Base-by-base conservation (phyloP, 805 yeast species). In the Saturnispora besseyi region DNA sequence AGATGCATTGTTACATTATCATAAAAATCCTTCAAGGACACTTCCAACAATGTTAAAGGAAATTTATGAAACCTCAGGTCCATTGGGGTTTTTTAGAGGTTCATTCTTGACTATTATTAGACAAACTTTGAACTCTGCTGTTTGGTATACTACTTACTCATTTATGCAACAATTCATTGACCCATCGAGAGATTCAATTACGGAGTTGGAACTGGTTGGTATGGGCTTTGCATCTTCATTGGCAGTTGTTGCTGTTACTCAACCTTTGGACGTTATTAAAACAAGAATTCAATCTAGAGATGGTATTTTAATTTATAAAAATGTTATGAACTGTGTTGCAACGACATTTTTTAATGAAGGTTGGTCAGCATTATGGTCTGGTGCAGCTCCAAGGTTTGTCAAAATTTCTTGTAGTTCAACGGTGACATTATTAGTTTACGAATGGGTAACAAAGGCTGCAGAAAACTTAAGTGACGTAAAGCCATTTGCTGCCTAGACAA, bases 241-340 rank as follows among this genome's bases (percentile, higher is more conserved):
- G 3, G 84, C 88, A 0, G 95, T 87, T 29, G 85, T 87, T 22
- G 79, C 77, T 0, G 69, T 77, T 0, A 90, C 96, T 0, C 98
- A 88, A 67, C 97, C 97, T 0, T 70, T 90, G 29, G 97, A 90
- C 67, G 87, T 87, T 2, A 67, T 90, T 44, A 90, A 90, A 68
- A 79, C 96, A 2, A 77, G 95, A 60, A 78, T 89, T 78, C 96
- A 89, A 66, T 78, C 88, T 59, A 78, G 81, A 58, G 79, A 82
- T 60, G 79, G 84, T n/a, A 73, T 73, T 59, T 59, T 64, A 4
- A 57, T 77, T 2, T 84, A 82, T 62, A 74, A 71, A 51, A 87
- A 83, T 65, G 71, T 87, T 5, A 65, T 84, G 58, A 75, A 79
- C 18, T 75, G 82, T 60, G 69, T 74, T 6, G 75, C 72, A 49